A percentile compares a stretch with the other conserved stretches of the same genome.
These are phyloP conservation scores for Trichothecium sympodiale DNA, from an alignment of 2,329 filamentous ascomycete species.

Conservation along the genomic window DNA sequence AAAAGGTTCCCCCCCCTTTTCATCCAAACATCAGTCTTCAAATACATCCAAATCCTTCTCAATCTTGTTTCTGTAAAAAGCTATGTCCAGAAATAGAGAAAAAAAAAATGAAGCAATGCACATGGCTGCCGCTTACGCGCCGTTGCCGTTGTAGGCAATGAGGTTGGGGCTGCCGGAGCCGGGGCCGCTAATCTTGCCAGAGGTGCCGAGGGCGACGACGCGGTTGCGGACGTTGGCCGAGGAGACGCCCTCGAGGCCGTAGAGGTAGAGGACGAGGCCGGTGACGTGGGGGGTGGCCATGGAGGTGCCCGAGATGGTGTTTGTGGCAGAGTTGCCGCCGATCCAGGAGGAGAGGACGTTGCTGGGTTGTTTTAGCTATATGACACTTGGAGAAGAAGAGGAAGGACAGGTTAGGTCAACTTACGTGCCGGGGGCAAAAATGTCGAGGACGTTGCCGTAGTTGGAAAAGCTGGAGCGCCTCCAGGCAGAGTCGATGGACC, in stretches of 20 bases:
- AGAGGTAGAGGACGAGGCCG: slow-evolving; percentile 38
- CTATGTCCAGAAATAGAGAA: too few species aligned
- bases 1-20: too few species aligned
- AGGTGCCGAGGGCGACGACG: slow-evolving; percentile 29
- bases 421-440: slow-evolving; percentile 39
- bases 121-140: slow-evolving; percentile 1
- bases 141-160: slow-evolving; percentile 36
- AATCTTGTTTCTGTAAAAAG: too few species aligned
- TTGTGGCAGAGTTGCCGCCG: slow-evolving; percentile 28
- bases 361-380: slow-evolving; percentile 5
- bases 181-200: slow-evolving; percentile 26
- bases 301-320: slow-evolving; percentile 45
- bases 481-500: slow-evolving; percentile 30
- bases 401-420: slow-evolving; percentile 25
- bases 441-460: slow-evolving; percentile 34
- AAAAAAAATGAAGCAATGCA: too few species aligned
- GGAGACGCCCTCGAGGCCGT: slow-evolving; percentile 29
- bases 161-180: slow-evolving; percentile 32
- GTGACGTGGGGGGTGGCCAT: slow-evolving; percentile 53
- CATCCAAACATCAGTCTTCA: too few species aligned
- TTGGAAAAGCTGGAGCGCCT: slow-evolving; percentile 34
- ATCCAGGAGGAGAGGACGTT: slow-evolving; percentile 37
- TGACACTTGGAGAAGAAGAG: slow-evolving; percentile 16
- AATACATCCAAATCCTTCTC: too few species aligned
- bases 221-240: slow-evolving; percentile 25